Base-by-base conservation (phyloP, 495 filamentous ascomycete species). In the Hypoxylon perforatum region DNA sequence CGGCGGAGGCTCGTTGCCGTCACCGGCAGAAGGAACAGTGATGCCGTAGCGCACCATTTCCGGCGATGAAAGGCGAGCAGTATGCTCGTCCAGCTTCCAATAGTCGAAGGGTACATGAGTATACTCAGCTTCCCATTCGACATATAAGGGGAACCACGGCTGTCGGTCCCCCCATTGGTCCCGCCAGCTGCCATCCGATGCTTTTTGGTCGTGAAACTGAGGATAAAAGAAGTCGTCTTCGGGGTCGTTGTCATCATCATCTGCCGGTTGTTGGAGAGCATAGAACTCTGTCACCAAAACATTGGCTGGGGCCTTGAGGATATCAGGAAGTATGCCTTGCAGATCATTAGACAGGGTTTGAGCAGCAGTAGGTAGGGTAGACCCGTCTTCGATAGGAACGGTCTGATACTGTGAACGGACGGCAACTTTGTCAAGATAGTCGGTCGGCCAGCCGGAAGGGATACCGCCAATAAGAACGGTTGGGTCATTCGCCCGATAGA, bases 101-200 rank as follows among this genome's bases (percentile, higher is more conserved):
- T 75, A 25, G 0, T 69, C 42, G 1, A 57, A 70, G 4, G 69
- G 64, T 10, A 87, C 63, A 63, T 88, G 84, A 8, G 68, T 76
- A 63, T 86, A 88, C 44, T 79, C 72, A 0, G 63, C 76, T 63
- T 86, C 81, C 84, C 83, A 87, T 63, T 87, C 85, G 0, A 84
- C 23, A 44, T 82, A 87, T 0, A 86, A 69, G 0, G 84, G 83
- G 39, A 77, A 75, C 73, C 74, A 86, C 0, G 83, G 81, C 49
- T 86, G 81, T 0, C 52, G 71, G n/a, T 77, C 52, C 9, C 52
- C 57, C 82, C 80, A 85, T 0, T 48, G 49, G 48, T 84, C 77
- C 0, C 79, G 62, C 61, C 65, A 65, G 21, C 12, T 30, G 12
- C 47, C 22, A 21, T 62, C 44, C 4, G 42, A 52, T 14, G 56